Conservation (phyloP, 768 basidiomycete genomes). For the Mycena rebaudengoi region DNA sequence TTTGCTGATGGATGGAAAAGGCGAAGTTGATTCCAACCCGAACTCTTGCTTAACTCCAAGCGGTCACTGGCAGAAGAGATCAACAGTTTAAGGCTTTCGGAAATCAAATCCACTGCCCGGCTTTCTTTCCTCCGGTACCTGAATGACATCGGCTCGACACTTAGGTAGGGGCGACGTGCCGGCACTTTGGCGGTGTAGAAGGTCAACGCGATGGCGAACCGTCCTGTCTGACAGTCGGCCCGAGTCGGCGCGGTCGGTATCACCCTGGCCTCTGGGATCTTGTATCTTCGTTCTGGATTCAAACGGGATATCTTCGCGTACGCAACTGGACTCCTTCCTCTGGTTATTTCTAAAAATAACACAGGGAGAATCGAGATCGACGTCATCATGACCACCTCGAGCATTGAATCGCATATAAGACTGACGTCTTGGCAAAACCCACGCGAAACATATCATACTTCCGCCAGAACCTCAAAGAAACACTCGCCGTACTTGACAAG, state of each 20-base stretch:
- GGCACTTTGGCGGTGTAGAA: too few relatives aligned
- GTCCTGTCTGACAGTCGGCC: background rate
- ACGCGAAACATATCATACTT: background rate
- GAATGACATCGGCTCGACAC: too few relatives aligned
- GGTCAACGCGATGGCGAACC: too few relatives aligned
- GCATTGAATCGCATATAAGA: background rate
- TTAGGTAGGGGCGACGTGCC: too few relatives aligned
- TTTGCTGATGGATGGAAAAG: too few relatives aligned
- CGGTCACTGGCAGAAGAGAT: too few relatives aligned
- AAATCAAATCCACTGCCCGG: too few relatives aligned
- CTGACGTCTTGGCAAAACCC: background rate
- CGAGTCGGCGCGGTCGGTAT: background rate
- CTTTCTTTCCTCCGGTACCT: too few relatives aligned
- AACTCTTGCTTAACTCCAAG: too few relatives aligned
- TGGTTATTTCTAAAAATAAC: background rate
- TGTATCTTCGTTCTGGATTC: background rate
- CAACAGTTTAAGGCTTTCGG: too few relatives aligned
- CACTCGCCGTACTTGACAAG: background rate
- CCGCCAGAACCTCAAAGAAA: background rate
- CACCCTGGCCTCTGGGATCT: background rate
- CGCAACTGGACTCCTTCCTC: background rate
- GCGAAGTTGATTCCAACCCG: too few relatives aligned
- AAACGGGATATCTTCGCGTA: background rate
- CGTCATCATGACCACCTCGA: background rate
- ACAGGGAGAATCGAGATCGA: background rate